Percentiles rank a stretch among this genome's conserved stretches.
Conservation (phyloP, 2,329 filamentous ascomycete genomes). For the Botrytis deweyae region DNA sequence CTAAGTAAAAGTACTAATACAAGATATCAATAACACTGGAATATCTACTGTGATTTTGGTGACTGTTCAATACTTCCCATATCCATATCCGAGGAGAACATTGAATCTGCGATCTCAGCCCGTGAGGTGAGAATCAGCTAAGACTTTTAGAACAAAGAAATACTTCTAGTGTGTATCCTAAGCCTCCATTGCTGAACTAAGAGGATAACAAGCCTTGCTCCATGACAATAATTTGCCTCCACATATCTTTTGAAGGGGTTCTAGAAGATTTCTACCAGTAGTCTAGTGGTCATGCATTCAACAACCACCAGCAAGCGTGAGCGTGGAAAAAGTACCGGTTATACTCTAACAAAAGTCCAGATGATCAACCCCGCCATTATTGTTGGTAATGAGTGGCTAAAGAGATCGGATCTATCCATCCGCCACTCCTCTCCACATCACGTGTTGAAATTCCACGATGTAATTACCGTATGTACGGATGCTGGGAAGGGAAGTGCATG, state of each 20-base stretch:
- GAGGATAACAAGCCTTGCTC: slow-evolving; percentile 6
- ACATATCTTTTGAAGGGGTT: not conserved
- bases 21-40: not conserved
- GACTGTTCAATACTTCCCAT: not conserved
- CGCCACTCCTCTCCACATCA: not conserved
- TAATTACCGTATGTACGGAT: not conserved
- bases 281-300: not conserved
- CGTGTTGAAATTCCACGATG: not conserved
- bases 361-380: not conserved
- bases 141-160: slow-evolving; percentile 4
- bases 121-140: not conserved
- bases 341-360: not conserved
- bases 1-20: not conserved
- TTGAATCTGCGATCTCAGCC: not conserved
- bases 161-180: not conserved
- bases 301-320: not conserved
- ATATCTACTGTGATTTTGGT: not conserved
- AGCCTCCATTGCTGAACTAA: not conserved
- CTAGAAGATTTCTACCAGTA: not conserved
- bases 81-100: not conserved
- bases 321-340: not conserved
- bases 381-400: not conserved
- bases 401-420: not conserved
- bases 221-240: slow-evolving; percentile 1
- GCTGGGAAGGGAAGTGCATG: not conserved